phyloP scores from a whole-genome alignment of 768 basidiomycete genomes.

The Macrolepiota fuliginosa region DNA sequence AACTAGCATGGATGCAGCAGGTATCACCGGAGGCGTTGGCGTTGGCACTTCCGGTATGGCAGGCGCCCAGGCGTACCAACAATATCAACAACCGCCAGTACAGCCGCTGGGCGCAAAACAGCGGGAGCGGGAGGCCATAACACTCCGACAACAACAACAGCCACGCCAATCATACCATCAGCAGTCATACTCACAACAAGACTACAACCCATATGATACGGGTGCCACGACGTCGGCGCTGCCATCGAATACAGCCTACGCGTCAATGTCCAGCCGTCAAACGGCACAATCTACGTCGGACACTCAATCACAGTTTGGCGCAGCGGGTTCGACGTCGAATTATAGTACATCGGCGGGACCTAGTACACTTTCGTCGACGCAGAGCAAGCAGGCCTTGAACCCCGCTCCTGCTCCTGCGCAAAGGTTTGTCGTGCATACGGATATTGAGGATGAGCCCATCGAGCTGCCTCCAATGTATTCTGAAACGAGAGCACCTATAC shows the following conservation, averaged over 20 bases:
- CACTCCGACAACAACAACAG: background rate
- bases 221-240: background rate
- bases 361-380: background rate
- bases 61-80: conserved; percentile 1
- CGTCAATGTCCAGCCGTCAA: background rate
- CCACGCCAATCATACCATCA: background rate
- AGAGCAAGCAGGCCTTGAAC: background rate
- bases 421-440: conserved; percentile 26
- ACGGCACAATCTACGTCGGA: background rate
- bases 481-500: conserved; percentile 24
- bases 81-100: background rate
- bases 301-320: background rate
- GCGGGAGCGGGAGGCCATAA: background rate
- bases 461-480: conserved; percentile 32
- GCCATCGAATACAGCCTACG: background rate
- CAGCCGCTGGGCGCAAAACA: background rate
- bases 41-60: background rate
- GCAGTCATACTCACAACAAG: background rate
- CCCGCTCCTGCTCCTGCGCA: conserved; percentile 4
- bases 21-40: background rate
- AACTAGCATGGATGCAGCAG: background rate
- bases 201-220: conserved; percentile 1
- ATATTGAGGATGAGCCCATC: conserved; percentile 25
- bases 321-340: background rate
- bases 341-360: background rate